Conservation (phyloP, 192 early-diverging fungal species). For the Coemansia sp. region DNA sequence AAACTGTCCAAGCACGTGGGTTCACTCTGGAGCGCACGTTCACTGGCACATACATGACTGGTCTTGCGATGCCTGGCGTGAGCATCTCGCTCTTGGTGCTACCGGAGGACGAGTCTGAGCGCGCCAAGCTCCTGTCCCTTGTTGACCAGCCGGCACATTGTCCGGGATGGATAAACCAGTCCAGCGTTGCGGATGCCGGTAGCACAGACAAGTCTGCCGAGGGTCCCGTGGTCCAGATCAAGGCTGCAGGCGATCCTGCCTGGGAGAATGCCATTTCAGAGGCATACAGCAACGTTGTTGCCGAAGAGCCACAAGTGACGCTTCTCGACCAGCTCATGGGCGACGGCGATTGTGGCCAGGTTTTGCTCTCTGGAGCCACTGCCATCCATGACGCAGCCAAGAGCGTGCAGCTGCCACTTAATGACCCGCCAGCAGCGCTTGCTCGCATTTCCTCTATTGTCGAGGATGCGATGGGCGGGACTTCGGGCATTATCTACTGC, state of each 20-base stretch:
- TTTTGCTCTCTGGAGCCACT: conserved; percentile 66
- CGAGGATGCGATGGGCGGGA: conserved; percentile 78
- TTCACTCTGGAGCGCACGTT: conserved; percentile 60
- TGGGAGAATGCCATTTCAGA: conserved; percentile 56
- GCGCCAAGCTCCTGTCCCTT: conserved; percentile 44
- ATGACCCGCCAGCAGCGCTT: conserved; percentile 59
- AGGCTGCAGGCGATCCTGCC: conserved; percentile 37
- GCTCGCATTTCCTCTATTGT: conserved; percentile 63
- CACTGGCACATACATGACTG: conserved; percentile 76
- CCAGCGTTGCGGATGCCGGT: conserved; percentile 39
- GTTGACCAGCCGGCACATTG: conserved; percentile 62
- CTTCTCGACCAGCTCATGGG: conserved; percentile 71
- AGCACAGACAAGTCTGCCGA: conserved; percentile 36
- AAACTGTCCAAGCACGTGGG: conserved; percentile 34
- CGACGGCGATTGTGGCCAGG: conserved; percentile 83
- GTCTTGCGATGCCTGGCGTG: conserved; percentile 77
- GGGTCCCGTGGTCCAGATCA: conserved; percentile 23
- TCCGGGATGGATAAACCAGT: conserved; percentile 65
- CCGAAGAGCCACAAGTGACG: conserved; percentile 62
- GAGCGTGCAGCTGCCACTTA: conserved; percentile 42
- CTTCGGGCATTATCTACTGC: conserved; percentile 76
- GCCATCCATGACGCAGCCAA: conserved; percentile 58
- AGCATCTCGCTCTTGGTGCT: conserved; percentile 68
- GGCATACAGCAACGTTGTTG: conserved; percentile 55
- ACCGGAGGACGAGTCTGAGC: conserved; percentile 43